phyloP scores from a whole-genome alignment of 2,329 filamentous ascomycete genomes.

The Xylaria multiplex region DNA sequence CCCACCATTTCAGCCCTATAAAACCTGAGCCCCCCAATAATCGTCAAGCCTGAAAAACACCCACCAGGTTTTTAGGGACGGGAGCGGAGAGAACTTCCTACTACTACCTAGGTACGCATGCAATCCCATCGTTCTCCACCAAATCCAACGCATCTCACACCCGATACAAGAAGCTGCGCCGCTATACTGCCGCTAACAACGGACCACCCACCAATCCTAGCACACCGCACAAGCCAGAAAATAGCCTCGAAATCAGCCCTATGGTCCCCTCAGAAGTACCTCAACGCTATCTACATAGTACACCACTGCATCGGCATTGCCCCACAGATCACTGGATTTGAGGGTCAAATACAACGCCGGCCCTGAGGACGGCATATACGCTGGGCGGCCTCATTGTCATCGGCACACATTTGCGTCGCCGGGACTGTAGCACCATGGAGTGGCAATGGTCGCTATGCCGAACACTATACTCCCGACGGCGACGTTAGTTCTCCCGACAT shows the following conservation, averaged over 20 bases:
- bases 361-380: conserved; percentile 8
- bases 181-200: conserved; percentile 20
- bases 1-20: conserved; percentile 48
- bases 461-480: background rate
- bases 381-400: conserved; percentile 29
- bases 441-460: conserved; percentile 12
- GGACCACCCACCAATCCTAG: conserved; percentile 16
- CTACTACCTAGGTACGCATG: conserved; percentile 6
- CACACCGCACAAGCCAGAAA: conserved; percentile 15
- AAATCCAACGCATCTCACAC: conserved; percentile 16
- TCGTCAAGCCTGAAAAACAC: background rate
- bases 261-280: conserved; percentile 17
- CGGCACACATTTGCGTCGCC: conserved; percentile 7
- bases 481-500: background rate
- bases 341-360: conserved; percentile 14
- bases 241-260: conserved; percentile 35
- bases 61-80: background rate
- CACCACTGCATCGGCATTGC: conserved; percentile 10
- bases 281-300: too few relatives aligned
- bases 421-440: conserved; percentile 10
- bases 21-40: conserved; percentile 20
- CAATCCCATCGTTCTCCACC: conserved; percentile 17
- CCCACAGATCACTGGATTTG: conserved; percentile 17
- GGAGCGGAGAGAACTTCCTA: conserved; percentile 10
- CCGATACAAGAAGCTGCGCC: conserved; percentile 21